phyloP scores from a whole-genome alignment of 108 stramenopile genomes.

The Nitzschia inconspicua region DNA sequence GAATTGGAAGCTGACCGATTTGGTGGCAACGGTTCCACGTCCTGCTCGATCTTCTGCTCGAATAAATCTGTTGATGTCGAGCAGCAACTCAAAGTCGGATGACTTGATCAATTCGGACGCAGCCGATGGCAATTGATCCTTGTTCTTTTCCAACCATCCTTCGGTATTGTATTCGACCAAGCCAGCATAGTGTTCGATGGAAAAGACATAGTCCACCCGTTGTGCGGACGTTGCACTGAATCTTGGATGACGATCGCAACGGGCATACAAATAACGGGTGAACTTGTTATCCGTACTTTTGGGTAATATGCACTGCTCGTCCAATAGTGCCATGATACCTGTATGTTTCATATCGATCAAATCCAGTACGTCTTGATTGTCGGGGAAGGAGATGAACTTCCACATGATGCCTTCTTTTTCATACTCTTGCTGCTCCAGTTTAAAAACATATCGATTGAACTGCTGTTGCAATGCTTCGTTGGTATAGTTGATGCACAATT shows the following conservation, averaged over 20 bases:
- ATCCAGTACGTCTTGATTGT: constrained; percentile 97
- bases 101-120: constrained; percentile 62
- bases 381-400: constrained; percentile 92
- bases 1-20: constrained; percentile 82
- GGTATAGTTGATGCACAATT: constrained; percentile 97
- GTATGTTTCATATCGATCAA: constrained; percentile 90
- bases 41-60: constrained; percentile 72
- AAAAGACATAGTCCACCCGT: constrained; percentile 75
- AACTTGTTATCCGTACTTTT: constrained; percentile 89
- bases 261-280: constrained; percentile 83
- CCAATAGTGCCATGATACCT: constrained; percentile 88
- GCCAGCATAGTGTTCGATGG: constrained; percentile 90
- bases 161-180: constrained; percentile 84
- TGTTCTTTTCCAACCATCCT: constrained; percentile 86
- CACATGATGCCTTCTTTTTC: constrained; percentile 91
- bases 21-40: constrained; percentile 74
- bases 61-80: constrained; percentile 54
- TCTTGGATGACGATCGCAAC: constrained; percentile 64
- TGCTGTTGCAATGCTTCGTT: constrained; percentile 99
- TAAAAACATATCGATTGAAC: constrained; percentile 98
- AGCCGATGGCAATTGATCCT: constrained; percentile 80
- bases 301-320: constrained; percentile 94
- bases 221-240: constrained; percentile 71
- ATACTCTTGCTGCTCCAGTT: constrained; percentile 95
- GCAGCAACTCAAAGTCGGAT: constrained; percentile 60